Evolutionary conservation across 2,329 filamentous ascomycete species (phyloP).

Genomic region (Macrophomina pseudophaseolina): DNA sequence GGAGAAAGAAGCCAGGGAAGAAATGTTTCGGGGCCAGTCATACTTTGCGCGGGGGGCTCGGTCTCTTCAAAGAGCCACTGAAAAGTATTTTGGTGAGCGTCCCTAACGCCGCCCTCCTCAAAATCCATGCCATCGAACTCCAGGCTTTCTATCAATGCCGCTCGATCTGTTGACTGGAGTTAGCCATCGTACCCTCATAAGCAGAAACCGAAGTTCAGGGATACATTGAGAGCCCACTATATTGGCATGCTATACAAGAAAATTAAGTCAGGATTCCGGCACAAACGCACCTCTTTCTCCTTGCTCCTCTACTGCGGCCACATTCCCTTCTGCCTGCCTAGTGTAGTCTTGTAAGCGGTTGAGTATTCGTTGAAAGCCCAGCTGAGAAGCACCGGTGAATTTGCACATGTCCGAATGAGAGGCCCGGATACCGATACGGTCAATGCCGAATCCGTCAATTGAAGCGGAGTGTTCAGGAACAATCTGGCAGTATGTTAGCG

Average conservation of each 20-base stretch:
- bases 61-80: constrained; percentile 27
- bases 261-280: neutral
- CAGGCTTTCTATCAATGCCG: neutral
- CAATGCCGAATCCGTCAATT: neutral
- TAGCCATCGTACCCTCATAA: too few relatives aligned
- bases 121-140: neutral
- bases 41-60: neutral
- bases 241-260: neutral
- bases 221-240: too few relatives aligned
- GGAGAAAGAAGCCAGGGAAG: constrained; percentile 4
- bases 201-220: too few relatives aligned
- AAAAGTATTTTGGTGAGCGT: constrained; percentile 27
- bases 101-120: constrained; percentile 8
- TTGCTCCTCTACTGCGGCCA: neutral
- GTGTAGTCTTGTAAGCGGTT: neutral
- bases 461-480: neutral
- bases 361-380: neutral
- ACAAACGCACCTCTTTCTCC: neutral
- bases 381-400: neutral
- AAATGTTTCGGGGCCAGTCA: neutral
- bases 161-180: neutral
- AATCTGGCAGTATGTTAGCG: neutral
- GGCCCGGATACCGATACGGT: neutral
- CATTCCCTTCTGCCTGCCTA: neutral
- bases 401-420: neutral